Evolutionary conservation across 148 eudicot species (phyloP), one percentile per base, ranked within the genome.

Genomic region (Camellia japonica): DNA sequence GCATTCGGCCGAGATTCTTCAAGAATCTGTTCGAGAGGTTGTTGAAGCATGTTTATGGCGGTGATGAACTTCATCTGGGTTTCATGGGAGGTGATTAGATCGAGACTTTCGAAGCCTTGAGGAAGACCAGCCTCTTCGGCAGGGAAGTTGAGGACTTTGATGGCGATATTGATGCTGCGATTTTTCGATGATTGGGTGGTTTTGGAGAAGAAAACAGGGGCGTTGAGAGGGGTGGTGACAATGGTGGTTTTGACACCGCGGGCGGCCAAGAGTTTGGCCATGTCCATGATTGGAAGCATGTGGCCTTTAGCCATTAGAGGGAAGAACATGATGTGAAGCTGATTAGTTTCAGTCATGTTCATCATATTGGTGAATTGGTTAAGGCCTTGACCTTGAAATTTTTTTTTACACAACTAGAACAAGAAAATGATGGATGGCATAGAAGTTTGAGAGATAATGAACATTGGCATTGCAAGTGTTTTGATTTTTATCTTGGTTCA

Each of bases 221-320:
- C 79, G 58, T 85, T 83, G 43, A 49, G 67, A 5, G 86, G 88
- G 62, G 93, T 87, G 61, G 90, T 84, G 64, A 90, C 81, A 46
- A 90, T 87, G 71, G 95, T 90, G 43, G 85, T 41, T 67, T 73
- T 83, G 42, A 88, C 82, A 46, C 91, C 88, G 0, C 82, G 84
- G 38, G 88, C 61, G 65, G 87, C 71, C 52, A 92, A 90, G 3
- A 86, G 84, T 51, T 74, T 84, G 3, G 87, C 93, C 19, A 89
- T 86, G 86, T 90, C 88, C 8, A 86, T 23, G 41, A 52, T 67
- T 23, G 93, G 92, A 54, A 90, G 86, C 87, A 85, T 83, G 74
- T 92, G 93, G 68, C 95, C 95, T 42, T 76, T 78, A 49, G 85
- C 87, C 83, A 83, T 54, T 58, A 85, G 47, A 51, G 92, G 92